A percentile compares a stretch with the other conserved stretches of the same genome.
Conservation (phyloP, 768 basidiomycete genomes). For the Boletellus sp. region DNA sequence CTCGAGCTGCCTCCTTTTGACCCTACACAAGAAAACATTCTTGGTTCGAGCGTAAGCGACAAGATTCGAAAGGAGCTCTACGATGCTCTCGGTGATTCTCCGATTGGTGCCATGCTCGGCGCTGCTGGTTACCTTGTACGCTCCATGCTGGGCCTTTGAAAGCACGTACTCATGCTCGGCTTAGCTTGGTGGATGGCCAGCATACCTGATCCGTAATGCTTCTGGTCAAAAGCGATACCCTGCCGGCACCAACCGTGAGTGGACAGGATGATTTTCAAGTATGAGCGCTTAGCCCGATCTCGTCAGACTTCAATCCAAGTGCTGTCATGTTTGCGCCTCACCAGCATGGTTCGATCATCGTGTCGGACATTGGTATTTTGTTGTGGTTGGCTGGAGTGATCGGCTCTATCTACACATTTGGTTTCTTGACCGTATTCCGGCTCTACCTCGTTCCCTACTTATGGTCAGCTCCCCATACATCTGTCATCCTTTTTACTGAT, state of each 20-base stretch:
- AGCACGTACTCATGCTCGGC: not conserved
- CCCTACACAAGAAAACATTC: conserved; percentile 58
- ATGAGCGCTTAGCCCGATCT: not conserved
- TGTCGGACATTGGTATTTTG: conserved; percentile 80
- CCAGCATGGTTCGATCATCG: conserved; percentile 70
- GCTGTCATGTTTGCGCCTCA: conserved; percentile 82
- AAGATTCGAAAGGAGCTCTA: conserved; percentile 69
- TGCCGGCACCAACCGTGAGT: conserved; percentile 71
- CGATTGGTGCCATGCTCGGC: conserved; percentile 60
- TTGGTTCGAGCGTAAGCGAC: conserved; percentile 61
- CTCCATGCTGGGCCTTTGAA: not conserved
- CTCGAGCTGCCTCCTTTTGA: conserved; percentile 63
- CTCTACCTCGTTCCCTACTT: conserved; percentile 88
- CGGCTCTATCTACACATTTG: conserved; percentile 54
- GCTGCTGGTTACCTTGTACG: conserved; percentile 59
- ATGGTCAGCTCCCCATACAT: conserved; percentile 42
- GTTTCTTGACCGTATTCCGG: conserved; percentile 70
- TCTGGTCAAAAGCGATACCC: conserved; percentile 86
- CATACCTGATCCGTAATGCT: conserved; percentile 78
- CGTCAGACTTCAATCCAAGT: conserved; percentile 68
- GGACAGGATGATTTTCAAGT: not conserved
- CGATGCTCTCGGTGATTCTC: conserved; percentile 91
- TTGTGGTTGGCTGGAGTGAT: conserved; percentile 63
- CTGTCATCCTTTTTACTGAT: not conserved
- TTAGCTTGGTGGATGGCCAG: conserved; percentile 80